Evolutionary conservation across 148 eudicot species (phyloP), one percentile per base, ranked within the genome.

Genomic region (Euryodendron excelsum): DNA sequence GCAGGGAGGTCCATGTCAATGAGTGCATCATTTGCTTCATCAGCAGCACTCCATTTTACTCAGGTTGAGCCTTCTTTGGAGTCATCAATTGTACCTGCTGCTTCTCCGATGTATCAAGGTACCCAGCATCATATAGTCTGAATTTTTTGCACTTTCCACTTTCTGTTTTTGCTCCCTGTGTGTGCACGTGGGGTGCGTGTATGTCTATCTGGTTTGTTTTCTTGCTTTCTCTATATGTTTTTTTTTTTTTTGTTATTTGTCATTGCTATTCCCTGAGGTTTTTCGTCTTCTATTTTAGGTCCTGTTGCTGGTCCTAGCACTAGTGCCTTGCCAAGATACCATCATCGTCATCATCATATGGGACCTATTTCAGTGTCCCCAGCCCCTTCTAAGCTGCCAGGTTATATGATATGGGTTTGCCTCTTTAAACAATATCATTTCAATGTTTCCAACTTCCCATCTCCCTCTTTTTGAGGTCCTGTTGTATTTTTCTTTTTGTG

Each of bases 71-170:
- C 89, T 62, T 80, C 76, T 77, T 33, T 55, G 41, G 80, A 80
- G 74, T 80, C 87, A 71, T 80, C 85, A 11, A 56, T 76, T 63
- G 85, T 82, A 21, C 91, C 90, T 39, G 80, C 89, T 83, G 90
- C 92, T 60, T 87, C 97, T 84, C 93, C 91, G 9, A 28, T 82
- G 44, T 61, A 83, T 85, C 90, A 74, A 86, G 97, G 98, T 93
- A 82, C 45, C 58, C 28, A 68, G 39, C 58, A 9, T 75, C 30
- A 60, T 10, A 64, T 69, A 59, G 45, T 77, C 23, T 37, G 48
- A 55, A 23, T n/a, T n/a, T 1, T 52, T 53, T 33, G 37, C 75
- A 7, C n/a, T 59, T n/a, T 23, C 74, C 58, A 60, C 72, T 37
- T 61, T 82, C n/a, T 69, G 47, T 39, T 21, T 67, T 45, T 73